Evolutionary conservation across 2,329 filamentous ascomycete species (phyloP), one percentile per base, ranked within the genome.

Genomic region (Fusarium luffae): DNA sequence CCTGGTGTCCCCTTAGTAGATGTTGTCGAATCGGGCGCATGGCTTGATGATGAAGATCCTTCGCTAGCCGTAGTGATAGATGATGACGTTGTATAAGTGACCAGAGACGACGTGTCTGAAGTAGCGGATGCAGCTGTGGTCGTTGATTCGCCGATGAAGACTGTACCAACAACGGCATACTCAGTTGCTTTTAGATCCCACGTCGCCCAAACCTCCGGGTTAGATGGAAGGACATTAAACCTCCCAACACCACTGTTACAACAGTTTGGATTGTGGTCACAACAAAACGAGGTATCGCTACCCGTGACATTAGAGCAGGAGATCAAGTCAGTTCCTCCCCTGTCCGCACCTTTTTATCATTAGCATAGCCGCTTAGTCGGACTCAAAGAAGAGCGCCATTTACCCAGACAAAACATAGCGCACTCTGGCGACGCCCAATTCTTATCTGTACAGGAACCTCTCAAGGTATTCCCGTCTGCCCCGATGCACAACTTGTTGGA

Each of bases 241-340:
- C 73, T 68, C 9, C 73, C 69, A 18, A 74, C 69, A 30, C 73
- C 74, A 9, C 59, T 71, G 21, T 75, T 60, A 47, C 74, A 76
- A 19, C 73, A 75, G 40, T 59, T 54, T 12, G 41, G 23, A 9
- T 60, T 69, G 54, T 75, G 68, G 43, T 75, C 72, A 40, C 74
- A 76, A 25, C 74, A 76, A 43, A 74, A 76, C 5, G 72, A 75
- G 7, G 56, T 71, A 34, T 72, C 68, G 46, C 46, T 73, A 13
- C 60, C 46, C 3, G 74, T 76, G n/a, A 69, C 56, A 25, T 76
- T 76, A 0, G 68, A 67, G 47, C 73, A 76, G 4, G 69, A 75
- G 51, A 75, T 65, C 34, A 76, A 46, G 54, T 76, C 72, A 10
- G 73, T 73, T 21, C 74, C 74, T 37, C 73, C 74, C 4, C 9